phyloP scores from a whole-genome alignment of 306 rosid genomes.

The Ammopiptanthus mongolicus region DNA sequence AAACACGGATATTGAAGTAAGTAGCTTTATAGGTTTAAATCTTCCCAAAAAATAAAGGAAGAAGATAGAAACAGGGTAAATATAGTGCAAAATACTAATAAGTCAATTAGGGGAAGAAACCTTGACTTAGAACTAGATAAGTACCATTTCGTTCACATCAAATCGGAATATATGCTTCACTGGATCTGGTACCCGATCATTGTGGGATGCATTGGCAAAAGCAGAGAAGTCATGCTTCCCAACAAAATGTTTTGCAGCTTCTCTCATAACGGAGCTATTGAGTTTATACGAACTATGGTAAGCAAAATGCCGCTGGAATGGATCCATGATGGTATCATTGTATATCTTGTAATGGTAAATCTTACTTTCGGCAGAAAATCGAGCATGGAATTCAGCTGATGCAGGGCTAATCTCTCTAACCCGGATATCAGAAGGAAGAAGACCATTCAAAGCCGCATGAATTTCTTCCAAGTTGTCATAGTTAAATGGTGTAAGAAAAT shows the following conservation, averaged over 20 bases:
- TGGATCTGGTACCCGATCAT: slow-evolving; percentile 62
- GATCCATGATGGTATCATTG: slow-evolving; percentile 75
- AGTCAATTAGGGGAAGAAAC: background rate
- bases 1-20: background rate
- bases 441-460: slow-evolving; percentile 78
- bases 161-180: slow-evolving; percentile 67
- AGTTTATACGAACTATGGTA: slow-evolving; percentile 71
- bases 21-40: slow-evolving; percentile 3
- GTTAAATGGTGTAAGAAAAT: slow-evolving; percentile 79
- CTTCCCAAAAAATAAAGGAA: background rate
- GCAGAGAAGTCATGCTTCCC: slow-evolving; percentile 93
- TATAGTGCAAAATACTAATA: background rate
- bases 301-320: slow-evolving; percentile 71
- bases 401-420: slow-evolving; percentile 84
- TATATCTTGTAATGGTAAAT: slow-evolving; percentile 89
- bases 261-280: slow-evolving; percentile 63
- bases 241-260: slow-evolving; percentile 68
- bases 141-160: slow-evolving; percentile 69
- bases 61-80: background rate
- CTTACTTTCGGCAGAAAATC: slow-evolving; percentile 82
- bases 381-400: slow-evolving; percentile 75
- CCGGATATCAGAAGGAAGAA: slow-evolving; percentile 87
- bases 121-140: background rate
- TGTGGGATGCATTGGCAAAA: slow-evolving; percentile 73
- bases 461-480: slow-evolving; percentile 55